Evolutionary conservation across 306 rosid species (phyloP), one percentile per base, ranked within the genome.

Genomic region (Prinsepia uniflora): DNA sequence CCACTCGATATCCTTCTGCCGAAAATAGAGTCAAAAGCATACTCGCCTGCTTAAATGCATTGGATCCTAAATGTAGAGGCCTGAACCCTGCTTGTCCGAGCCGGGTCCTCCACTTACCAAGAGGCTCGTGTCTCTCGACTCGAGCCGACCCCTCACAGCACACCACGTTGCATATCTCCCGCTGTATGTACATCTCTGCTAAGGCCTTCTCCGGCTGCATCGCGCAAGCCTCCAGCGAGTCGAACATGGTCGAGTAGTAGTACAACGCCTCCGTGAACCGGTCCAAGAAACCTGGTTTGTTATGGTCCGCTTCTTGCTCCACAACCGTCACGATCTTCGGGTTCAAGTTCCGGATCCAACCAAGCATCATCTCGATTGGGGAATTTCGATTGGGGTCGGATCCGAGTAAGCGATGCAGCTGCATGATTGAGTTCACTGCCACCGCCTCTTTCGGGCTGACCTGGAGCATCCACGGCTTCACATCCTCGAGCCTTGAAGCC

Each of bases 401-500:
- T 12, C 92, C 96, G 6, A 92, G 82, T 0, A 92, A 75, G 1
- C 96, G 91, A 66, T 90, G 98, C 14, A 92, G 93, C 70, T 92
- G 98, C 93, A 90, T 67, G 71, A 92, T 76, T 8, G 96, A 88
- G 76, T 92, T 92, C 7, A 92, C 90, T 3, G 96, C 98, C 12
- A 92, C 88, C 0, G 93, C 96, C 30, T 92, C 98, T 49, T 86
- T 83, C 0, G 96, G 81, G 30, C 75, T 73, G 34, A 86, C 91
- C 75, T 90, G 86, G 2, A 92, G 91, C 96, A 92, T 90, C 96
- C 98, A 88, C 24, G 96, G 98, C 78, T 86, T 84, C 63, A 92
- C 96, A 47, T 92, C 98, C 66, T 92, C 98, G 0, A 92, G 85
- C 70, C 96, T 55, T 17, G 77, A 46, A 34, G 98, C 96, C 20